Base-by-base conservation (phyloP, 2,329 filamentous ascomycete species). In the Xylariaceae sp. region DNA sequence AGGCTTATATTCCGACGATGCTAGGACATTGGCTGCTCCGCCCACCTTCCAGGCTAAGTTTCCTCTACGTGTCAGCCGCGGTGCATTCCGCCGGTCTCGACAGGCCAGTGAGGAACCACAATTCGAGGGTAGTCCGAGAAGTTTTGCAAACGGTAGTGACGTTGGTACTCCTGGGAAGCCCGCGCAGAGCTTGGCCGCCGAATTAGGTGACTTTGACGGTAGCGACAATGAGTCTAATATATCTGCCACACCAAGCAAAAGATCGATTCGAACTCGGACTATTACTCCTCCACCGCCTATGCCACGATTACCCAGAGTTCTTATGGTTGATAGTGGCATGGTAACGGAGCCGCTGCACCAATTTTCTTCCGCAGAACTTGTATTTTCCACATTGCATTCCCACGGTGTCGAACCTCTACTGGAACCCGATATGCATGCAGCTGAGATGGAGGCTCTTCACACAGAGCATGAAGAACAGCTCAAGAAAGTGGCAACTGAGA, bases 181-280 rank as follows among this genome's bases (percentile, higher is more conserved):
- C 19, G 80, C 83, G 12, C 89, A 96, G 74, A 97, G 88, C 66
- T 76, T 99, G 49, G 95, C 94, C 68, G 91, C 91, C 41, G 94
- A 99, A 71, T 80, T 99, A 42, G 89, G 88, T 51, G 89, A 90
- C 61, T 75, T 96, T 43, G 86, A 83, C 58, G 83, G 84, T 60
- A 86, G 87, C 62, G 88, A 89, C 59, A 88, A 89, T 56, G 86
- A 87, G 58, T 85, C 87, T 51, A 76, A 72, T 55, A 66, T 72
- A 31, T 76, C 75, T 19, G 78, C 73, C 30, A 85, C 81, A 32
- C 83, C 83, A 30, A 80, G 77, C 59, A 75, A 76, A 39, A 69
- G 73, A 30, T 81, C 79, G 8, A 68, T 72, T 46, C 67, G 74
- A 42, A 73, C 71, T 40, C 70, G 71, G 29, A 68, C 68, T 0